phyloP scores from a whole-genome alignment of 352 stramenopile species.

The Globisporangium ultimum region DNA sequence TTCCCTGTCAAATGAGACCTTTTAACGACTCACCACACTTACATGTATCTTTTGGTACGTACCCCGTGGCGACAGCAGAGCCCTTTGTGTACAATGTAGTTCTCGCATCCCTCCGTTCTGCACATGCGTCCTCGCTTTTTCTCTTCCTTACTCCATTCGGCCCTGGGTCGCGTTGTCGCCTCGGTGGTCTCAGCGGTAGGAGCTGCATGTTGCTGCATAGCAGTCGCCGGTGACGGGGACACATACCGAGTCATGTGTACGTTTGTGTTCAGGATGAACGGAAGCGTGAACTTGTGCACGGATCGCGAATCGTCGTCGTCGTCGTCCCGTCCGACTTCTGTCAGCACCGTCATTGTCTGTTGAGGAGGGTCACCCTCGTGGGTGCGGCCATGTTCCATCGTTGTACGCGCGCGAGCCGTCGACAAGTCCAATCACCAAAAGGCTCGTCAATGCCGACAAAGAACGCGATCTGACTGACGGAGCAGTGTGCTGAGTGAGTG shows the following conservation, averaged over 20 bases:
- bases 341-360: too few species aligned
- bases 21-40: background rate
- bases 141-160: constrained; percentile 6
- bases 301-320: background rate
- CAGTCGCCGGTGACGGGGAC: background rate
- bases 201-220: background rate
- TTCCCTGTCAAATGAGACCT: constrained; percentile 9
- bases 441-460: too few species aligned
- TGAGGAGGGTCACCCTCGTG: too few species aligned
- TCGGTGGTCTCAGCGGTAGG: too few species aligned
- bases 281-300: constrained; percentile 8
- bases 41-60: constrained; percentile 1
- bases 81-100: constrained; percentile 24
- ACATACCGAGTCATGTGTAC: too few species aligned
- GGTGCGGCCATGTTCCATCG: too few species aligned
- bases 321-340: background rate
- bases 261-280: constrained; percentile 13
- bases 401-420: too few species aligned
- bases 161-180: background rate
- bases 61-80: constrained; percentile 24
- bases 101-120: constrained; percentile 15
- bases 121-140: constrained; percentile 19
- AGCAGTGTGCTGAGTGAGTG: too few species aligned
- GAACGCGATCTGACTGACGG: too few species aligned
- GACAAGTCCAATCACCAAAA: too few species aligned